Percentiles rank a stretch among this genome's conserved stretches.
phyloP scores from a whole-genome alignment of 140 eudicot species.

The Bidens hawaiensis region DNA sequence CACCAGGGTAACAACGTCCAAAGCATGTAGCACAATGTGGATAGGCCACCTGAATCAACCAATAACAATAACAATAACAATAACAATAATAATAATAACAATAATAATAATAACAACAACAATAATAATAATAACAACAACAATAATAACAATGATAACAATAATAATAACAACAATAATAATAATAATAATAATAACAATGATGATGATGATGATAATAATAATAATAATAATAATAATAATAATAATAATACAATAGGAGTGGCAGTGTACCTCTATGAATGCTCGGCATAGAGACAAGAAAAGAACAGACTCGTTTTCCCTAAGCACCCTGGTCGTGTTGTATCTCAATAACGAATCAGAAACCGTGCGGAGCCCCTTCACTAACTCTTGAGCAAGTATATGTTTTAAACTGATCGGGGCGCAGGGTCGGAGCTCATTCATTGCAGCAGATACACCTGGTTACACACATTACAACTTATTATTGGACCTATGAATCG shows the following conservation, averaged over 20 bases:
- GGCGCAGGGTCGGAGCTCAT: slow-evolving; percentile 93
- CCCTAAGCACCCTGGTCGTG: slow-evolving; percentile 80
- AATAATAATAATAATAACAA: too few relatives aligned
- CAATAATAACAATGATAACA: too few relatives aligned
- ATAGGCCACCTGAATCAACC: slow-evolving; percentile 61
- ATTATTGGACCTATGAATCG: background rate
- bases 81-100: too few relatives aligned
- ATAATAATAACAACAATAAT: too few relatives aligned
- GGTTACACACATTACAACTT: slow-evolving; percentile 16
- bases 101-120: too few relatives aligned
- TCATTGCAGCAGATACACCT: slow-evolving; percentile 98
- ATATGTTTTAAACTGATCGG: slow-evolving; percentile 82
- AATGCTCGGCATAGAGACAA: slow-evolving; percentile 86
- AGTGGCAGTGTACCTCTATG: slow-evolving; percentile 47
- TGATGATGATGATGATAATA: too few relatives aligned
- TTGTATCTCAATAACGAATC: slow-evolving; percentile 78
- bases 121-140: too few relatives aligned
- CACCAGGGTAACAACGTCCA: slow-evolving; percentile 94
- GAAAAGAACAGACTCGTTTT: slow-evolving; percentile 78
- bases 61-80: too few relatives aligned
- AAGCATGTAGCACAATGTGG: slow-evolving; percentile 86
- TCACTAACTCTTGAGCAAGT: slow-evolving; percentile 85
- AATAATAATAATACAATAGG: too few relatives aligned
- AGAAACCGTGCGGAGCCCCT: slow-evolving; percentile 79
- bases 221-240: too few relatives aligned